Conservation (phyloP, 2,329 filamentous ascomycete species). For the Ceratocystis papillata region DNA sequence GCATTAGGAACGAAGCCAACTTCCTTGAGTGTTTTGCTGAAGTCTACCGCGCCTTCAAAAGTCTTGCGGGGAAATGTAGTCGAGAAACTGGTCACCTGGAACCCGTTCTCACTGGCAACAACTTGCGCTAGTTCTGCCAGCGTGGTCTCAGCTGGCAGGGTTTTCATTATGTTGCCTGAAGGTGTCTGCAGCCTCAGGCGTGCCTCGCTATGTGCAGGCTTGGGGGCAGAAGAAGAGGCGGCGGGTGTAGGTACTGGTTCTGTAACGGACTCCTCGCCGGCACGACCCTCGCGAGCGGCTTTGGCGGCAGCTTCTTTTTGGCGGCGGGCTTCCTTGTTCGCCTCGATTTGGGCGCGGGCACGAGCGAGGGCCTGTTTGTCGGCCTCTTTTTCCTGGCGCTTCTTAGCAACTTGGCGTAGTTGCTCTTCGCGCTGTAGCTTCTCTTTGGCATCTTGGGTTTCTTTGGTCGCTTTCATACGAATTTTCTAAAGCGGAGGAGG, state of each 20-base stretch:
- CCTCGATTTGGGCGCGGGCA: conserved; percentile 87
- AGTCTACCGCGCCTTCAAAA: conserved; percentile 58
- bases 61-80: conserved; percentile 81
- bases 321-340: conserved; percentile 80
- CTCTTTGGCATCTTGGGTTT: conserved; percentile 81
- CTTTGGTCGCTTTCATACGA: conserved; percentile 77
- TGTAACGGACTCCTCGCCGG: conserved; percentile 35
- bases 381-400: conserved; percentile 76
- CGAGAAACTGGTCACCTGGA: conserved; percentile 63
- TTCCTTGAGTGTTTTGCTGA: conserved; percentile 86
- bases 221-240: conserved; percentile 40
- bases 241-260: conserved; percentile 39
- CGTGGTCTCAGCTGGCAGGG: conserved; percentile 77
- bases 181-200: conserved; percentile 70
- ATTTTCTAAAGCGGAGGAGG: conserved; percentile 42
- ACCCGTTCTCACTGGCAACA: conserved; percentile 59
- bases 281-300: conserved; percentile 69
- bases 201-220: conserved; percentile 66
- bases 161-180: conserved; percentile 69
- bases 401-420: conserved; percentile 78
- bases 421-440: conserved; percentile 79
- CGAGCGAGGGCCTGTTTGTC: conserved; percentile 78
- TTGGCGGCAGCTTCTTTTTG: conserved; percentile 77
- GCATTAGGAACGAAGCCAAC: conserved; percentile 82
- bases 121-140: conserved; percentile 82